Evolutionary conservation across 164 flowering plant genomes (phyloP).

Genomic region (Paratinospora sagittata): DNA sequence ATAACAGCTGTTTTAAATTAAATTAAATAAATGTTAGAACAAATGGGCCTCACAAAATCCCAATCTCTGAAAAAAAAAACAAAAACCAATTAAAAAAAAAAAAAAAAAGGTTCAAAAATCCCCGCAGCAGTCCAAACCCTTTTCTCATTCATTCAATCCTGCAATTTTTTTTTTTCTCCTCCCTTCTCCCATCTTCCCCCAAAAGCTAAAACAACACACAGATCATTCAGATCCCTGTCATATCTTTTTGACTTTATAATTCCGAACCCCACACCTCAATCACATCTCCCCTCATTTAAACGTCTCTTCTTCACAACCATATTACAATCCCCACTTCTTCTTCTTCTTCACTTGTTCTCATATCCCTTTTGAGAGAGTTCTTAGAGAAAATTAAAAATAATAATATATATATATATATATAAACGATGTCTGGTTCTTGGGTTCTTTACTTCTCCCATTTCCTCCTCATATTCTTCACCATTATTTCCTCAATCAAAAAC

Average conservation of each 20-base stretch:
- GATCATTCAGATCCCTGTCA: not conserved
- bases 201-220: not conserved
- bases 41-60: not conserved
- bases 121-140: no score
- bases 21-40: not conserved
- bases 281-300: not conserved
- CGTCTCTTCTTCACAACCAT: not conserved
- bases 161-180: not conserved
- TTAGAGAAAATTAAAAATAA: not conserved
- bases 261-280: not conserved
- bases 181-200: not conserved
- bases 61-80: not conserved
- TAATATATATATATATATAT: no score
- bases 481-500: not conserved
- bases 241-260: constrained; percentile 2
- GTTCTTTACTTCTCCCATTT: not conserved
- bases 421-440: constrained; percentile 16
- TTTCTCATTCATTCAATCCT: no score
- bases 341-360: not conserved
- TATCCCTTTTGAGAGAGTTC: not conserved
- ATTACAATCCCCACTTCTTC: not conserved
- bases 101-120: no score
- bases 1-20: not conserved
- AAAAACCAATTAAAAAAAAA: no score
- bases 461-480: constrained; percentile 7